phyloP scores from a whole-genome alignment of 768 basidiomycete species.

The Mrakia frigida region DNA sequence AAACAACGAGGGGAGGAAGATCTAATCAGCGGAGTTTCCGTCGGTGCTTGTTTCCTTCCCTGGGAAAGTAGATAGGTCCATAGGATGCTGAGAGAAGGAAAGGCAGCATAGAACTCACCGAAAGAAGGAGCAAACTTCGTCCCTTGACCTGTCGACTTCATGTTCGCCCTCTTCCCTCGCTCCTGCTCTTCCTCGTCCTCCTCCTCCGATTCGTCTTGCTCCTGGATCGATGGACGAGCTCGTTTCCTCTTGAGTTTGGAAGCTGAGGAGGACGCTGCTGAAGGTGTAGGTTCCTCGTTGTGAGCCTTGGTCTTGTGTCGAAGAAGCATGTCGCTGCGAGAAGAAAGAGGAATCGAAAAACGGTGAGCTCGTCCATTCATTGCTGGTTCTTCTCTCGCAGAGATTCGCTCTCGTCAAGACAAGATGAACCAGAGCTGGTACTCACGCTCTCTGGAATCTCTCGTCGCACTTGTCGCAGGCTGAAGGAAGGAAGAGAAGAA shows the following conservation, averaged over 20 bases:
- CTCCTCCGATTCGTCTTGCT: no score
- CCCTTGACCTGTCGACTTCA: not conserved
- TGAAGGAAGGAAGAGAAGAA: not conserved
- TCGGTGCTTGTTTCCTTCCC: not conserved
- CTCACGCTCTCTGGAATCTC: not conserved
- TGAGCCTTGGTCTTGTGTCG: not conserved
- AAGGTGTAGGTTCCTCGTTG: no score
- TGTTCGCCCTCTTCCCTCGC: not conserved
- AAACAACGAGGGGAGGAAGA: not conserved
- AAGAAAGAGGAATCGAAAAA: not conserved
- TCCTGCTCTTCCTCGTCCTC: no score
- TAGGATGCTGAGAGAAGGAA: no score
- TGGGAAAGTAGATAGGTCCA: no score
- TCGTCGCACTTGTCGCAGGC: not conserved
- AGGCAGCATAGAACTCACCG: no score
- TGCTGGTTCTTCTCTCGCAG: not conserved
- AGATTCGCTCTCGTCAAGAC: not conserved
- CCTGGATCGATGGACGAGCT: not conserved
- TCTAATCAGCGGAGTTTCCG: not conserved
- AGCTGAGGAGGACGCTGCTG: not conserved
- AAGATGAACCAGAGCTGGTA: not conserved
- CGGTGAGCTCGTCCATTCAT: constrained; percentile 1
- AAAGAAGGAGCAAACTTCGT: no score
- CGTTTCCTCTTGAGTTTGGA: not conserved
- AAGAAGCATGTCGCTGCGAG: not conserved